Evolutionary conservation across 2,329 filamentous ascomycete genomes (phyloP), one percentile per base, ranked within the genome.

Genomic region (Pseudogymnoascus destructans): DNA sequence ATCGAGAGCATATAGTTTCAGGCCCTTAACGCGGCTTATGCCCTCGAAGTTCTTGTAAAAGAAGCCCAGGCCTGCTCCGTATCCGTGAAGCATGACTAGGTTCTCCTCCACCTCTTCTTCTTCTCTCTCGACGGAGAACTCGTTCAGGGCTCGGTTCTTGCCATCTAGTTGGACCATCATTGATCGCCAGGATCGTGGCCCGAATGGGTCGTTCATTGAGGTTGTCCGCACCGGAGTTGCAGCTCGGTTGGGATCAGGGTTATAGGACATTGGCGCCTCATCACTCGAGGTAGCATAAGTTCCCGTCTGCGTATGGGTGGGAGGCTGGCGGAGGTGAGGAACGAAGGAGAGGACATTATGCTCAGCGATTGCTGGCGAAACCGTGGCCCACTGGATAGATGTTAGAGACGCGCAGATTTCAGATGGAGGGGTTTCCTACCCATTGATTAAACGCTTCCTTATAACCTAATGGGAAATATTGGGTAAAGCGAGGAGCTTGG

Each of bases 41-140:
- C 85, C 83, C 71, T 98, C 93, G 61, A 95, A 95, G 70, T 98
- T 98, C 73, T 93, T 92, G 77, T 96, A 98, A 77, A 95, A 98
- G 73, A 98, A 97, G 19, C 92, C 93, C 0, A 98, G 78, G 0
- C 93, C 93, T 1, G 93, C 93, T 52, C 93, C 93, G 71, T 98
- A 98, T 61, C 93, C 93, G 69, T 98, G 93, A 3, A 98, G 75
- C 82, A 98, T 95, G 46, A 98, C 92, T 13, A 98, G 77, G 42
- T 89, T 93, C 67, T 97, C 85, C 52, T 95, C 85, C 0, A 82
- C 80, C 3, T 84, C 73, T 68, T 96, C 91, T 33, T 84, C 89
- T 0, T 89, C 74, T 55, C 91, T 79, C 73, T 95, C 89, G 1
- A 98, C 82, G 0, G 87, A 90, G 70, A 96, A 93, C 69, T 98